These are phyloP conservation scores for Cutaneotrichosporon cavernicola DNA, from an alignment of 1,284 basidiomycete species.

Conservation along the genomic window DNA sequence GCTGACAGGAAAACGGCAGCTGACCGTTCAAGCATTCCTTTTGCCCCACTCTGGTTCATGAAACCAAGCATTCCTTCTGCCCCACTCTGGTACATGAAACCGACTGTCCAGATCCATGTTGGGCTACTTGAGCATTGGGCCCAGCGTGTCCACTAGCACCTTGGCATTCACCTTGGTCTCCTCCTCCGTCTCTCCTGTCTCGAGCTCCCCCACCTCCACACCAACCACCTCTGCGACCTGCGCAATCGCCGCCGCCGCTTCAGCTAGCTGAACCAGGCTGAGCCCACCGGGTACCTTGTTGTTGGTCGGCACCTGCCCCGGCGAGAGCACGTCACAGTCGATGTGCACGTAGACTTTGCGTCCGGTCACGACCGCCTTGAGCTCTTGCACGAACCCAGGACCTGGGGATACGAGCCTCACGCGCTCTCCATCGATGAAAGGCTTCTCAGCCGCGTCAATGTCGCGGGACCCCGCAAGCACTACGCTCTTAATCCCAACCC, in stretches of 20 bases:
- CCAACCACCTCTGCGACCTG: neutral
- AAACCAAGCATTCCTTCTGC: neutral
- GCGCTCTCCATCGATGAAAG: neutral
- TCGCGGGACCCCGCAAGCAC: neutral
- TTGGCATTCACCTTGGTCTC: neutral
- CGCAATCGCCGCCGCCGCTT: neutral
- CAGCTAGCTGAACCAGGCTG: neutral
- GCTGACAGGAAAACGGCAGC: neutral
- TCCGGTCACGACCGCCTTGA: neutral
- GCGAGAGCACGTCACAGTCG: neutral
- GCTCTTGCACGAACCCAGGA: neutral
- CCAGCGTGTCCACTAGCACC: neutral
- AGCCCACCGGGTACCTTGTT: neutral
- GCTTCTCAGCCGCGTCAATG: neutral
- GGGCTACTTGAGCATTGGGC: neutral
- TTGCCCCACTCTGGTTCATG: too few species aligned
- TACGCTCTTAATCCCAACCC: neutral
- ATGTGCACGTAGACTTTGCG: neutral
- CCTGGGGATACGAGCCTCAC: neutral
- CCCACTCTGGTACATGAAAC: too few species aligned
- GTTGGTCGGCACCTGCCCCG: neutral
- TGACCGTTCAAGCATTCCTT: neutral
- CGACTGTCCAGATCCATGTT: neutral
- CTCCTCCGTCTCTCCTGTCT: constrained; percentile 1
- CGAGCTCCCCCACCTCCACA: neutral